These are phyloP conservation scores for Galium porrigens DNA, from an alignment of 305 asterid genomes.

Conservation along the genomic window DNA sequence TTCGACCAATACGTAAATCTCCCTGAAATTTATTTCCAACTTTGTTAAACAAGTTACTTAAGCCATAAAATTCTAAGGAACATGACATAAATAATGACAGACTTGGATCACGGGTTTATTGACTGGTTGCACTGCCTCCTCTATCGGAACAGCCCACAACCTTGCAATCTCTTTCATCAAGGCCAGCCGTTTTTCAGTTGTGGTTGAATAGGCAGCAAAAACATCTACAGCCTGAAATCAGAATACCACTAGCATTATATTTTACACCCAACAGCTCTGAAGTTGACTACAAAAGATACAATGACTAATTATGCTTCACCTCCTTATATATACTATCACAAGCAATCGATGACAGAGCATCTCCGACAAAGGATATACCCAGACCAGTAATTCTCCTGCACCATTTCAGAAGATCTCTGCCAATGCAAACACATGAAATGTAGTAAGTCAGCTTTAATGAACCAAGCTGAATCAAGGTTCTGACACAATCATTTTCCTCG, in stretches of 20 bases:
- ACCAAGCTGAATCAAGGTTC: background rate
- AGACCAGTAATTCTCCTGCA: slow-evolving; percentile 62
- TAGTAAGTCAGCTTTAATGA: background rate
- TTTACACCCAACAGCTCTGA: background rate
- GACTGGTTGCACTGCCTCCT: slow-evolving; percentile 35
- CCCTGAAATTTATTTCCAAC: slow-evolving; percentile 31
- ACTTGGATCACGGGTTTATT: slow-evolving; percentile 74
- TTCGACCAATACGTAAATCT: slow-evolving; percentile 56
- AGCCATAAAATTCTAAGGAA: background rate
- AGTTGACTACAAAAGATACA: slow-evolving; percentile 1
- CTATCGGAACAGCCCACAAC: slow-evolving; percentile 37
- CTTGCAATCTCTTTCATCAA: slow-evolving; percentile 60
- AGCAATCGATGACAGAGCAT: slow-evolving; percentile 31
- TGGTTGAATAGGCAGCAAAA: slow-evolving; percentile 69
- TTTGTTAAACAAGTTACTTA: slow-evolving; percentile 16
- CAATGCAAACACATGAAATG: slow-evolving; percentile 18
- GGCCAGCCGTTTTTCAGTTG: slow-evolving; percentile 47
- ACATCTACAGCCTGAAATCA: slow-evolving; percentile 70
- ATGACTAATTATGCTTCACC: slow-evolving; percentile 29
- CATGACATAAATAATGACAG: slow-evolving; percentile 8
- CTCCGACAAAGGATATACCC: slow-evolving; percentile 19
- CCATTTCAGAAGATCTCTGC: slow-evolving; percentile 84
- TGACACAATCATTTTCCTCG: background rate
- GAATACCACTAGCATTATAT: slow-evolving; percentile 7
- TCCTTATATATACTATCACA: slow-evolving; percentile 37